Evolutionary conservation across 371 early-diverging fungal genomes (phyloP).

Genomic region (Mortierella sp.): DNA sequence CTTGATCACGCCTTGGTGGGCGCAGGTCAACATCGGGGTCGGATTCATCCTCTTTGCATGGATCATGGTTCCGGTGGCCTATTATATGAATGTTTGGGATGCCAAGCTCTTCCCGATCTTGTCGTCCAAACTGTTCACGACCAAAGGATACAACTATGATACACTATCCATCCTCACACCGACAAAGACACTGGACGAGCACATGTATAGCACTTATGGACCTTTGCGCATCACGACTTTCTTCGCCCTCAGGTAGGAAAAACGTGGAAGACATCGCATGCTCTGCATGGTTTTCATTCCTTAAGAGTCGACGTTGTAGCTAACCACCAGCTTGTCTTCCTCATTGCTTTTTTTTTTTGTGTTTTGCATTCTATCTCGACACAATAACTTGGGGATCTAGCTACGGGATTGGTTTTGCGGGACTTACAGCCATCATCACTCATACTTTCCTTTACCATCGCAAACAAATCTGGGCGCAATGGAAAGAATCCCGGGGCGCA

Average conservation of each 20-base stretch:
- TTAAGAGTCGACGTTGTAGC: neutral
- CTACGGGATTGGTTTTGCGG: slow-evolving; percentile 59
- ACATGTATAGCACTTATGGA: slow-evolving; percentile 55
- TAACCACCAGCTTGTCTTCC: neutral
- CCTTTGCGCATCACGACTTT: slow-evolving; percentile 68
- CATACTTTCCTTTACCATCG: slow-evolving; percentile 67
- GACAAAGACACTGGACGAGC: slow-evolving; percentile 58
- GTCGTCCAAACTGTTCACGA: slow-evolving; percentile 30
- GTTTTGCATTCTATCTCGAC: neutral
- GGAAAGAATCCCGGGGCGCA: slow-evolving; percentile 40
- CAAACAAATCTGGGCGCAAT: slow-evolving; percentile 55
- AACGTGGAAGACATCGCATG: neutral
- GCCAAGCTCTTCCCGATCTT: slow-evolving; percentile 39
- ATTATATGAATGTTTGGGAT: slow-evolving; percentile 34
- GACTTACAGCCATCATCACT: slow-evolving; percentile 62
- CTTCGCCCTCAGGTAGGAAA: slow-evolving; percentile 61
- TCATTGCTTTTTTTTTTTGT: neutral
- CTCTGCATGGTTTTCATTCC: neutral
- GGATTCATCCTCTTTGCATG: slow-evolving; percentile 41
- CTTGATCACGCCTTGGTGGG: slow-evolving; percentile 46
- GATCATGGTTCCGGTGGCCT: slow-evolving; percentile 42
- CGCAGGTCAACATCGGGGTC: slow-evolving; percentile 44
- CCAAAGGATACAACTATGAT: slow-evolving; percentile 34
- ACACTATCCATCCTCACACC: slow-evolving; percentile 60
- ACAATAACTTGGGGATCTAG: slow-evolving; percentile 6